These are phyloP conservation scores for Plasmodium chabaudi DNA, from an alignment of 169 alveolate species.

Conservation along the genomic window DNA sequence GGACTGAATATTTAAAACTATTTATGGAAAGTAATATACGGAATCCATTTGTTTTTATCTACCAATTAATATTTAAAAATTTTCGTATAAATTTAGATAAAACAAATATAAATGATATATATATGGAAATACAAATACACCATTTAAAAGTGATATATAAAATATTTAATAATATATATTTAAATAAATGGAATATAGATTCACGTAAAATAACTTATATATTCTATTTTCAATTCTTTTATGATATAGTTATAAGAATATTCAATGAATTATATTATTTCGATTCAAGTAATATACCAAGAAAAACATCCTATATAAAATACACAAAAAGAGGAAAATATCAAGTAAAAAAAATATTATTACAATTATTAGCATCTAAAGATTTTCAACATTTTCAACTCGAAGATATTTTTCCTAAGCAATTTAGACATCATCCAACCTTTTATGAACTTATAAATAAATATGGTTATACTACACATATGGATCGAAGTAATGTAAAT, in stretches of 20 bases:
- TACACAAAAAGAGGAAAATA: slow-evolving; percentile 59
- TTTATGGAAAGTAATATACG: slow-evolving; percentile 19
- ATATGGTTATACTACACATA: slow-evolving; percentile 56
- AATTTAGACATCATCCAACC: slow-evolving; percentile 46
- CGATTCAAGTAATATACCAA: slow-evolving; percentile 53
- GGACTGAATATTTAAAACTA: slow-evolving; percentile 41
- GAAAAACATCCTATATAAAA: slow-evolving; percentile 46
- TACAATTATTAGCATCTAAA: slow-evolving; percentile 63
- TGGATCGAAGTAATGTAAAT: slow-evolving; percentile 45
- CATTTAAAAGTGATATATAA: slow-evolving; percentile 21
- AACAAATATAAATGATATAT: slow-evolving; percentile 18
- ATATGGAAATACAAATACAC: slow-evolving; percentile 39
- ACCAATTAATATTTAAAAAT: slow-evolving; percentile 50
- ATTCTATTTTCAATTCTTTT: slow-evolving; percentile 48
- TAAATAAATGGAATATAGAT: slow-evolving; percentile 7
- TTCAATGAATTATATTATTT: slow-evolving; percentile 66
- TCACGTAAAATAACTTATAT: slow-evolving; percentile 28
- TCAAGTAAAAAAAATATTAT: slow-evolving; percentile 29
- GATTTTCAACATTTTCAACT: slow-evolving; percentile 64
- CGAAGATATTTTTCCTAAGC: slow-evolving; percentile 54
- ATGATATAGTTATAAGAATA: slow-evolving; percentile 38
- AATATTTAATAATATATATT: slow-evolving; percentile 23
- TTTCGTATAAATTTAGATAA: slow-evolving; percentile 23
- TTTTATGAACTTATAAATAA: slow-evolving; percentile 36
- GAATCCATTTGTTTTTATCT: slow-evolving; percentile 45